Base-by-base conservation (phyloP, 2,329 filamentous ascomycete genomes). In the Coniella vitis region DNA sequence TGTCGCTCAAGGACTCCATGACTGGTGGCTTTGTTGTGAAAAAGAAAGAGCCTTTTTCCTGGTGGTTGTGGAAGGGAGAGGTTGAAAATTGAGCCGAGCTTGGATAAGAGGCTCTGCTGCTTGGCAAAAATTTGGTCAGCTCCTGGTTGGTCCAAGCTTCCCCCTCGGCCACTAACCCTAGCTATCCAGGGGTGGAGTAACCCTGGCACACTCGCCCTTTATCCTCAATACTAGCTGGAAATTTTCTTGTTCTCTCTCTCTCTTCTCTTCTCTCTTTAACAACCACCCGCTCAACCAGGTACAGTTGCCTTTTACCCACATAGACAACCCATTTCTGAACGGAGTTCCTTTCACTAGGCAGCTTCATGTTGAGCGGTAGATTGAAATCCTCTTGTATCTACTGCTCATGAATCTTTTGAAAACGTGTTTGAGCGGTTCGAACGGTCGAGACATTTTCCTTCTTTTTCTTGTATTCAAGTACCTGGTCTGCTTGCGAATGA, bases 381-480 rank as follows among this genome's bases (percentile, higher is more conserved):
- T 69, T 58, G 67, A 79, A 60, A 52, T 68, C 84, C 75, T 80
- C 83, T 83, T 83, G 85, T 89, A 89, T 89, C 85, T 89, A 83
- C 85, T 87, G 82, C 84, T 83, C 83, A 86, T 77, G 84, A 89
- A 79, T 83, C 69, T 69, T 68, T 65, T n/a, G n/a, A n/a, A n/a
- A 72, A 53, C 74, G 74, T 88, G 85, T 87, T 79, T 81, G 82
- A 82, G 84, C 82, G 75, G 85, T 84, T 89, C 85, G 85, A 87
- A 84, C 82, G 81, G 81, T 82, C 78, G 83, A 81, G 78, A 87
- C 83, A 87, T 72, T 60, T 59, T 45, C 47, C 47, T 31, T 43
- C 42, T 9, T 2, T 25, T 25, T 9, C 12, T 14, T 16, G n/a
- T n/a, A n/a, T n/a, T n/a, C n/a, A n/a, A n/a, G n/a, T n/a, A n/a